A percentile compares a stretch with the other conserved stretches of the same genome.
Conservation (phyloP, 2,329 filamentous ascomycete genomes). For the Phaeosphaeriaceae sp. region DNA sequence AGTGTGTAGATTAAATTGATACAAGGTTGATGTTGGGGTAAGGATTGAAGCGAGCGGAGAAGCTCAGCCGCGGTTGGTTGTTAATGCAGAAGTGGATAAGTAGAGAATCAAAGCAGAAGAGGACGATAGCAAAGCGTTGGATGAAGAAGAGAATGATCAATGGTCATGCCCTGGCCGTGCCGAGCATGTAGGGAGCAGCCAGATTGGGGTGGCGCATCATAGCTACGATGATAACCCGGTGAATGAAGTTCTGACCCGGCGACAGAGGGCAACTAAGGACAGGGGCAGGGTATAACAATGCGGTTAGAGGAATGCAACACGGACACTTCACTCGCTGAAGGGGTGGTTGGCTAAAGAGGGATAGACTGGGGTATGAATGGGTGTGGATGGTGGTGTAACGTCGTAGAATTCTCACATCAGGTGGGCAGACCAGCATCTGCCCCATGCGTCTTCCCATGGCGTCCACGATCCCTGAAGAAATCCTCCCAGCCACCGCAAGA, state of each 20-base stretch:
- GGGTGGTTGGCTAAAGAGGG: conserved; percentile 35
- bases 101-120: not conserved
- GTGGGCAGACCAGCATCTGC: conserved; percentile 27
- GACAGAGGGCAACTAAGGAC: conserved; percentile 22
- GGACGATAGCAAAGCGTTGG: conserved; percentile 8
- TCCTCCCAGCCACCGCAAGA: conserved; percentile 39
- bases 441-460: conserved; percentile 11
- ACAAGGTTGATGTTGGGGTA: conserved; percentile 32
- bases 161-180: conserved; percentile 4
- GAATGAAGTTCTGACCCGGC: conserved; percentile 30
- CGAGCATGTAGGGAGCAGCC: conserved; percentile 26
- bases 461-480: conserved; percentile 25
- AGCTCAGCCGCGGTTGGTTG: conserved; percentile 18
- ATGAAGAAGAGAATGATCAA: too few species aligned
- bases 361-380: conserved; percentile 25
- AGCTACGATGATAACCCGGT: conserved; percentile 17
- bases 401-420: conserved; percentile 41
- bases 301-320: conserved; percentile 20
- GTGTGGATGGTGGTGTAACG: conserved; percentile 36
- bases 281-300: conserved; percentile 37
- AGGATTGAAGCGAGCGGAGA: conserved; percentile 26
- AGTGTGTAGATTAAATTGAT: conserved; percentile 38
- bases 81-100: not conserved
- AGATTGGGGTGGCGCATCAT: conserved; percentile 27
- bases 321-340: conserved; percentile 9